Evolutionary conservation across 352 stramenopile genomes (phyloP).

Genomic region (Aphanomyces astaci): DNA sequence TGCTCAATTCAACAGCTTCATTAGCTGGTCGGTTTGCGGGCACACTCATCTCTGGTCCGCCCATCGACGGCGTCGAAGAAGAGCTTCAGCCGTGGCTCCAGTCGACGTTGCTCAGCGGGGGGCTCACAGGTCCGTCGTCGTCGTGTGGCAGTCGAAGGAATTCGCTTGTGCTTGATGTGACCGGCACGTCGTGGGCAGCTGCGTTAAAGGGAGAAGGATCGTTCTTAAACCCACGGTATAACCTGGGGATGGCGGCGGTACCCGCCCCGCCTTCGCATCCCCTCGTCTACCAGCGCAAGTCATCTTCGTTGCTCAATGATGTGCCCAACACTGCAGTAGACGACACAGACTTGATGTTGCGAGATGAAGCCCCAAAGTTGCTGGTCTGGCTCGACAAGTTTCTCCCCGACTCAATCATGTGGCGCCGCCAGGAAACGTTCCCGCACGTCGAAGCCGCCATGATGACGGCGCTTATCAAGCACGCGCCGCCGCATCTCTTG

Average conservation of each 20-base stretch:
- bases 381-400: conserved; percentile 68
- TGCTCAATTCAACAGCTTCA: conserved; percentile 65
- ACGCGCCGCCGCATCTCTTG: conserved; percentile 59
- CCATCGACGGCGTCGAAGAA: conserved; percentile 68
- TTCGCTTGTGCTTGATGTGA: not conserved
- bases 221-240: conserved; percentile 1
- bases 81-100: conserved; percentile 78
- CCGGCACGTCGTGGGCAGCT: not conserved
- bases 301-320: not conserved
- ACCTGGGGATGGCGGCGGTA: not conserved
- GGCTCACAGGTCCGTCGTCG: conserved; percentile 29
- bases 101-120: conserved; percentile 69
- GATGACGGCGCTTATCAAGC: conserved; percentile 70
- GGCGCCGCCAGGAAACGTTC: conserved; percentile 68
- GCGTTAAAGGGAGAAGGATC: not conserved
- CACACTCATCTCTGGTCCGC: conserved; percentile 67
- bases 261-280: not conserved
- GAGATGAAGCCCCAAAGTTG: conserved; percentile 36
- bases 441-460: conserved; percentile 57
- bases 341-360: conserved; percentile 1
- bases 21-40: conserved; percentile 56
- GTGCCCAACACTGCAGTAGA: too few species aligned
- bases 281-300: not conserved
- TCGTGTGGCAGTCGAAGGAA: not conserved
- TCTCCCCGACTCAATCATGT: conserved; percentile 65